These are phyloP conservation scores for Chloranthus sessilifolius DNA, from an alignment of 164 flowering plant species.

Conservation along the genomic window DNA sequence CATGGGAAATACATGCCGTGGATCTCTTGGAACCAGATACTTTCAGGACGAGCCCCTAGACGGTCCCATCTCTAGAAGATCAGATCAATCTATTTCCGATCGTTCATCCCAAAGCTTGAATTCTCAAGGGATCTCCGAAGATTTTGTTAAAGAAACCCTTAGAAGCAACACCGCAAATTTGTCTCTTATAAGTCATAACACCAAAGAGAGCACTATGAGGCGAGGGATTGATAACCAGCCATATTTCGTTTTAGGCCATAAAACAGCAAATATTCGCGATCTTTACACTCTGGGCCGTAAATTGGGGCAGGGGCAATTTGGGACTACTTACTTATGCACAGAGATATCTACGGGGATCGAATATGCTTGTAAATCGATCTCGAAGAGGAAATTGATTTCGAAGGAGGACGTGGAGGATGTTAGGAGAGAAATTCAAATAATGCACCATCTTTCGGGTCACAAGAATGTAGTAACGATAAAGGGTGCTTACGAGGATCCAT, in stretches of 20 bases:
- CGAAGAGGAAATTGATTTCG: conserved; percentile 82
- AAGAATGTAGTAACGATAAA: conserved; percentile 74
- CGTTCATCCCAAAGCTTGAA: conserved; percentile 26
- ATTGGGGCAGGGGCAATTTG: conserved; percentile 92
- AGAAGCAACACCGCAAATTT: conserved; percentile 20
- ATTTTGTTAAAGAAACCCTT: conserved; percentile 30
- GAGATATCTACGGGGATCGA: conserved; percentile 59
- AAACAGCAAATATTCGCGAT: conserved; percentile 74
- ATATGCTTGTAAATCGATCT: conserved; percentile 80
- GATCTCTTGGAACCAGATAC: conserved; percentile 62
- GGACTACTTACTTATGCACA: conserved; percentile 73
- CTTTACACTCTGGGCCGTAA: conserved; percentile 78
- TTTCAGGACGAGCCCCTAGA: conserved; percentile 68
- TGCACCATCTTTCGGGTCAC: conserved; percentile 92
- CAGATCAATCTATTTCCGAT: conserved; percentile 34
- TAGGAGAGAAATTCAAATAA: conserved; percentile 88
- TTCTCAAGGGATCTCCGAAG: conserved; percentile 33
- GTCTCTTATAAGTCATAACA: conserved; percentile 20
- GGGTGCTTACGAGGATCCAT: conserved; percentile 78
- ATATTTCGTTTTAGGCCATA: conserved; percentile 78
- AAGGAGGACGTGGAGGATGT: conserved; percentile 89
- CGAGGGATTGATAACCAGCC: conserved; percentile 50
- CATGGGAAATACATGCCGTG: conserved; percentile 99
- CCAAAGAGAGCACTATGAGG: conserved; percentile 52
- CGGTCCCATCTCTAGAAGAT: conserved; percentile 33